A percentile compares a stretch with the other conserved stretches of the same genome.
phyloP scores from a whole-genome alignment of 441 rosid species.

The Brassica balearica region DNA sequence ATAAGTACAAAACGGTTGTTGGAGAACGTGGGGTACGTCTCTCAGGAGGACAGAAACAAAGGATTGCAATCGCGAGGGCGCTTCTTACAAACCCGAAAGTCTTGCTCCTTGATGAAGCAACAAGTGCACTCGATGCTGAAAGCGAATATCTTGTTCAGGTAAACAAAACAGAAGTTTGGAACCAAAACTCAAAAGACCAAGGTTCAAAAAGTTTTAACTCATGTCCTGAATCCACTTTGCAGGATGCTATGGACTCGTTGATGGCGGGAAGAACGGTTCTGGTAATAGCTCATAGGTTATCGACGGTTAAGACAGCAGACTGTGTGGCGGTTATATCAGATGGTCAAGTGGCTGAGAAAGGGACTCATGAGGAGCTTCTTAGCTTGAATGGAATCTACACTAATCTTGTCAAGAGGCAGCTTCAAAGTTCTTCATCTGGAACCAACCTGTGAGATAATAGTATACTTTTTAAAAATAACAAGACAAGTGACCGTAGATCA shows the following conservation, averaged over 20 bases:
- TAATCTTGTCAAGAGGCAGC: slow-evolving; percentile 81
- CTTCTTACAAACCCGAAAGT: slow-evolving; percentile 85
- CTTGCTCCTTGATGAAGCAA: slow-evolving; percentile 91
- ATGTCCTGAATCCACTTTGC: slow-evolving; percentile 2
- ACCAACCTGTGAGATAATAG: slow-evolving; percentile 33
- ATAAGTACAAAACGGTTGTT: slow-evolving; percentile 72
- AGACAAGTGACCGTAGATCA: background rate
- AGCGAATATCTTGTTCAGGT: slow-evolving; percentile 97
- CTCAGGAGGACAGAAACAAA: slow-evolving; percentile 94
- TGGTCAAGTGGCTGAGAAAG: slow-evolving; percentile 85
- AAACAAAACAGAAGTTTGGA: background rate
- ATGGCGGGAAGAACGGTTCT: slow-evolving; percentile 93
- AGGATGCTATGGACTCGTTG: slow-evolving; percentile 93
- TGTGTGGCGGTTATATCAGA: slow-evolving; percentile 85
- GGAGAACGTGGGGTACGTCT: slow-evolving; percentile 93
- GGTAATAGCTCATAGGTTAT: slow-evolving; percentile 89
- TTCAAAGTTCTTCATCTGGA: slow-evolving; percentile 55
- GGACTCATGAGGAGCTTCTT: slow-evolving; percentile 80
- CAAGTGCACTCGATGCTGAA: slow-evolving; percentile 95
- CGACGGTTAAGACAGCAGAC: slow-evolving; percentile 84
- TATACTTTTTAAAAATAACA: slow-evolving; percentile 14
- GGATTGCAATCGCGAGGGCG: slow-evolving; percentile 93
- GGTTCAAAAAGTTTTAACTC: background rate
- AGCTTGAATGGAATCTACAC: slow-evolving; percentile 49
- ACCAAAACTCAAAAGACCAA: background rate